phyloP scores from a whole-genome alignment of 2,329 filamentous ascomycete genomes.

The Chaetothyriales sp. region DNA sequence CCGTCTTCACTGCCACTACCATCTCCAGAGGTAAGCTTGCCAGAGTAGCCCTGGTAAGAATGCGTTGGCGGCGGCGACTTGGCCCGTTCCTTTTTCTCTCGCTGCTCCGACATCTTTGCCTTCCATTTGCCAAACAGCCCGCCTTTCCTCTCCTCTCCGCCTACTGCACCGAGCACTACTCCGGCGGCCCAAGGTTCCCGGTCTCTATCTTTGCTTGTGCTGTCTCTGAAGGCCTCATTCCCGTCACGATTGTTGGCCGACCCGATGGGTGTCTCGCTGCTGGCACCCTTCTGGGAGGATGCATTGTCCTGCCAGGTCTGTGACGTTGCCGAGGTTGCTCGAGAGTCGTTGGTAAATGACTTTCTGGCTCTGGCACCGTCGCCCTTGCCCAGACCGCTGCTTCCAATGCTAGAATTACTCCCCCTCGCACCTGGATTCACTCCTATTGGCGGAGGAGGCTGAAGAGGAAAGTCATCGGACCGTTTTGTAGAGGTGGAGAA shows the following conservation, averaged over 20 bases:
- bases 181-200: background rate
- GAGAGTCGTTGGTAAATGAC: slow-evolving; percentile 32
- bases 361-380: slow-evolving; percentile 26
- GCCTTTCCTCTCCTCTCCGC: slow-evolving; percentile 39
- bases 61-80: slow-evolving; percentile 33
- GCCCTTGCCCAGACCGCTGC: slow-evolving; percentile 20
- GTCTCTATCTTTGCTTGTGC: slow-evolving; percentile 24
- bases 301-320: background rate
- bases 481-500: slow-evolving; percentile 45
- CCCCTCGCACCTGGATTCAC: slow-evolving; percentile 50
- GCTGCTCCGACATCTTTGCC: slow-evolving; percentile 43
- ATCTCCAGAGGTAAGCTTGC: background rate
- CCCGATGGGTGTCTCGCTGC: background rate
- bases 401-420: slow-evolving; percentile 56
- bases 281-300: background rate
- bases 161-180: too few species aligned
- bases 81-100: slow-evolving; percentile 41
- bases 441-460: slow-evolving; percentile 41
- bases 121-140: slow-evolving; percentile 49
- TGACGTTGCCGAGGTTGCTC: slow-evolving; percentile 4
- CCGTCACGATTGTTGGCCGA: background rate
- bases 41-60: background rate
- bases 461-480: slow-evolving; percentile 39
- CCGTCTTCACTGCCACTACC: background rate
- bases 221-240: slow-evolving; percentile 17